Evolutionary conservation across 2,329 filamentous ascomycete genomes (phyloP), one percentile per base, ranked within the genome.

Genomic region (Rugonectria rugulosa): DNA sequence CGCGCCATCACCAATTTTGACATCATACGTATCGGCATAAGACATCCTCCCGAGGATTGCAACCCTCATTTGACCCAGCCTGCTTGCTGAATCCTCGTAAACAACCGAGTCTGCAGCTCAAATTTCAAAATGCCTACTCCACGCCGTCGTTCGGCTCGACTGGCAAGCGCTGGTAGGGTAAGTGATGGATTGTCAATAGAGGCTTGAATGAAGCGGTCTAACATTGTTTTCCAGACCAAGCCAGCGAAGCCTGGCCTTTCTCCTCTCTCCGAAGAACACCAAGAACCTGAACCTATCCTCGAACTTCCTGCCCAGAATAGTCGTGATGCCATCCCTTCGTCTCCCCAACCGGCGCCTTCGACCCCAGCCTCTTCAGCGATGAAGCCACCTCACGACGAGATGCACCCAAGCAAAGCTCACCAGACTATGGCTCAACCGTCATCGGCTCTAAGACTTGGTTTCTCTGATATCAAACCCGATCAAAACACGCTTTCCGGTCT

Each of bases 321-420:
- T 53, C 57, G 67, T 42, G 61, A 74, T 65, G 63, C 71, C 53
- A 62, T 68, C 46, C 68, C 70, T 56, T 74, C 76, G 17, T 76
- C 75, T 54, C 68, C 67, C 38, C 63, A 66, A 45, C 70, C 77
- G 31, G 64, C 65, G 43, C 76, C 77, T 4, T 69, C 68, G 23
- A 88, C 90, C 2, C 92, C 92, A 5, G 84, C 85, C 32, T 83
- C 81, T 12, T 86, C 86, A 4, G 82, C 86, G 6, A 77, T 89
- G 63, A 89, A 90, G 76, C 90, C 91, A 20, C 79, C 88, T 42
- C 82, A 82, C 61, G 86, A 88, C 56, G 92, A 97, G 72, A 97
- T 97, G 93, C 93, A 97, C 71, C 94, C 94, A 8, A 90, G 90
- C 77, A 90, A 90, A 70, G 85, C 86, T 53, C 91, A 95, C 53